These are phyloP conservation scores for Rhododendron mucronatum DNA, from an alignment of 148 eudicot genomes.

Conservation along the genomic window DNA sequence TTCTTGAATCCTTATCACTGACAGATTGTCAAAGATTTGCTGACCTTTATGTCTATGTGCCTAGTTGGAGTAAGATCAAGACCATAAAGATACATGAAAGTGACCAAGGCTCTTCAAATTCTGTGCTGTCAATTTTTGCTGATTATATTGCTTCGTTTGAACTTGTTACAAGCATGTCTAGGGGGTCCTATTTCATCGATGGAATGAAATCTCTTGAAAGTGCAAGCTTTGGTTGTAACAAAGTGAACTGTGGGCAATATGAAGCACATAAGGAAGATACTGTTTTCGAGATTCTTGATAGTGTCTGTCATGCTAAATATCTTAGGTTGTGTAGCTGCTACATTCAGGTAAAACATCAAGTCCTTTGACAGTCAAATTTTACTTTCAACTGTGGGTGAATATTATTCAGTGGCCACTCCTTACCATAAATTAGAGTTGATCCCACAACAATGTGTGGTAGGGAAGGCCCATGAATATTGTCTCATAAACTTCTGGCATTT, in stretches of 20 bases:
- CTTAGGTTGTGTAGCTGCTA: not conserved
- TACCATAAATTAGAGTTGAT: too few species aligned
- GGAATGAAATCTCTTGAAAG: not conserved
- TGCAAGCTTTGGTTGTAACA: slow-evolving; percentile 1
- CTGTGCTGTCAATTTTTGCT: not conserved
- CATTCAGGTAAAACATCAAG: not conserved
- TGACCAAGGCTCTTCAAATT: not conserved
- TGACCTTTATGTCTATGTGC: too few species aligned
- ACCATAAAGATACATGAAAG: not conserved
- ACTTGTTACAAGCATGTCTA: not conserved
- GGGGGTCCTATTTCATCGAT: not conserved
- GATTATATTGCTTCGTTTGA: not conserved
- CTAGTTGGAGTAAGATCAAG: not conserved
- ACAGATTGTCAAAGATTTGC: not conserved
- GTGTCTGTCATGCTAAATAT: not conserved
- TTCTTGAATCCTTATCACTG: slow-evolving; percentile 8
- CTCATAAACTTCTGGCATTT: not conserved
- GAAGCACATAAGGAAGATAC: too few species aligned
- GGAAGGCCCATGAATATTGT: too few species aligned
- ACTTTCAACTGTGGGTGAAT: too few species aligned
- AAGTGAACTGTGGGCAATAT: not conserved
- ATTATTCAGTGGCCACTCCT: too few species aligned
- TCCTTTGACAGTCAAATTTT: not conserved
- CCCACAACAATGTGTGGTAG: too few species aligned
- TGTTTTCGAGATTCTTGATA: not conserved